Evolutionary conservation across 345 rosid genomes (phyloP), one percentile per base, ranked within the genome.

Genomic region (Lepidium africanum): DNA sequence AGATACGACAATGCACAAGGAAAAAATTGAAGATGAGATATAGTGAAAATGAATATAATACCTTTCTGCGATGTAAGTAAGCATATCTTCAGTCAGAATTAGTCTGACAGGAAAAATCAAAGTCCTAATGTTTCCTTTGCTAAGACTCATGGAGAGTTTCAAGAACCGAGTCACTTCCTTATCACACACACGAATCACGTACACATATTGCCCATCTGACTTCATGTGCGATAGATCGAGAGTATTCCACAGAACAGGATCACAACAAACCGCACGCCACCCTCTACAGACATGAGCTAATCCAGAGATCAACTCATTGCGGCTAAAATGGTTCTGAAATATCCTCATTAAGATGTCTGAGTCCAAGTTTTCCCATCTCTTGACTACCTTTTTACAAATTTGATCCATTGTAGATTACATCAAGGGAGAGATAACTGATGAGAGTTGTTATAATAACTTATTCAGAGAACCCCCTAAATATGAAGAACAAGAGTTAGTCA

Each of bases 341-440:
- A 88, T 88, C 82, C 60, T 76, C 68, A 82, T 81, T 75, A 91
- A 79, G 3, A 79, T 72, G 78, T 91, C 92, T 4, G 21, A 74
- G 60, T 86, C 81, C 77, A 86, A 7, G 53, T 90, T 82, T 67
- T 85, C 95, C 97, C 90, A 90, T 78, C 84, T 82, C 63, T 80
- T 73, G 19, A 37, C 54, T 21, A 35, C 42, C 6, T 40, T 4
- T 2, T 12, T 53, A 49, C 64, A 48, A 59, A 85, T 92, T 74
- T 82, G 84, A 39, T 32, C 62, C 61, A 53, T 52, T 5, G 9
- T 11, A 49, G 69, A 14, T 25, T 8, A 53, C 4, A 2, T 14
- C 7, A 53, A 53, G 21, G 33, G 7, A 53, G 9, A 53, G 39
- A 52, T 30, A 13, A 1, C 32, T 27, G 3, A 12, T 27, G 9